Base-by-base conservation (phyloP, 2,329 filamentous ascomycete species). In the Aquanectria penicillioides region DNA sequence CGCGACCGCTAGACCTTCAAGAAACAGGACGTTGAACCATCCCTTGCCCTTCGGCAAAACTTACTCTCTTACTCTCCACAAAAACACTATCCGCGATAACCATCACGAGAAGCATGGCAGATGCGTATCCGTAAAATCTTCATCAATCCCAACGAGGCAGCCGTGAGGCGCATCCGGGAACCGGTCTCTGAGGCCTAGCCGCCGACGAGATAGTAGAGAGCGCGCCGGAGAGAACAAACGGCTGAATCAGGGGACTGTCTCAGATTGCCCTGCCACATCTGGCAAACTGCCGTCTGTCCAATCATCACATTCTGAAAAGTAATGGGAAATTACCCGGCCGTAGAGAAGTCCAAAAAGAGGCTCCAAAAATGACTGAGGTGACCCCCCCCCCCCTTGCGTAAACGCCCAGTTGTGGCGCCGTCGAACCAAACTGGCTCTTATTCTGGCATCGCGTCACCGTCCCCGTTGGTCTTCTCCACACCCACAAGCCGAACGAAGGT, bases 341-440 rank as follows among this genome's bases (percentile, higher is more conserved):
- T n/a, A n/a, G n/a, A n/a, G n/a, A n/a, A n/a, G n/a, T n/a, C n/a
- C n/a, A n/a, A n/a, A n/a, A n/a, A n/a, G n/a, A n/a, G n/a, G n/a
- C n/a, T n/a, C n/a, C n/a, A n/a, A n/a, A n/a, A n/a, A n/a, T n/a
- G n/a, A n/a, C n/a, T 37, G n/a, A 52, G 15, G n/a, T 25, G 20
- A 26, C 25, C 20, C 33, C 33, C 15, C 3, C 26, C 6, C 15
- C 53, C 44, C 34, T 23, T 33, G 38, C 23, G 36, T 23, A 34
- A 29, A 31, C 12, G 29, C 48, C 34, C 55, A 58, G 55, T 58
- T 58, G 55, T 58, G 55, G 55, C 55, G 55, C 40, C 20, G 20
- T 37, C 6, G 18, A 15, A 9, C 34, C 25, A 15, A 29, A n/a
- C n/a, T n/a, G n/a, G n/a, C n/a, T n/a, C n/a, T n/a, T n/a, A n/a